Percentiles rank a stretch among this genome's conserved stretches.
phyloP scores from a whole-genome alignment of 306 rosid species.

The Leucaena leucocephala region DNA sequence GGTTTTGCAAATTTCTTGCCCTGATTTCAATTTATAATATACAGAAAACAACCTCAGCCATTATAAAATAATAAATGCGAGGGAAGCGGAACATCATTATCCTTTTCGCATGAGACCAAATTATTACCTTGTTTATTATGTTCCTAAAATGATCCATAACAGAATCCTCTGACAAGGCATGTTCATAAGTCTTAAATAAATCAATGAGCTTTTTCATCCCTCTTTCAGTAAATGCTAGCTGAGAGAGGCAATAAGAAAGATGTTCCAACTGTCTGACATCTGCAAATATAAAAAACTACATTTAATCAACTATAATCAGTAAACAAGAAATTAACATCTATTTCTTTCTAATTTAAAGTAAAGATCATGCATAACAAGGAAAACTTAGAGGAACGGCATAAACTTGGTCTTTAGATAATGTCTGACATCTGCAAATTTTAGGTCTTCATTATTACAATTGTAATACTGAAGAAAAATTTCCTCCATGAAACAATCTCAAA shows the following conservation, averaged over 20 bases:
- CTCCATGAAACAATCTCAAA: constrained; percentile 18
- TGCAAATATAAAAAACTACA: constrained; percentile 43
- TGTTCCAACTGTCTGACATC: constrained; percentile 81
- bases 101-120: constrained; percentile 29
- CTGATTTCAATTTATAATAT: constrained; percentile 46
- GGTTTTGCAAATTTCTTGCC: constrained; percentile 89
- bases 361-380: constrained; percentile 8
- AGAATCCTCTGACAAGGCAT: constrained; percentile 76
- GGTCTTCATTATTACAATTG: not conserved
- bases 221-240: constrained; percentile 88
- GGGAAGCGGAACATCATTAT: constrained; percentile 37
- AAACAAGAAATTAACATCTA: constrained; percentile 1
- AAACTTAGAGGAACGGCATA: not conserved
- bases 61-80: constrained; percentile 22
- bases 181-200: constrained; percentile 81
- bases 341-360: constrained; percentile 5
- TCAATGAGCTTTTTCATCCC: constrained; percentile 92
- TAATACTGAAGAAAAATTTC: not conserved
- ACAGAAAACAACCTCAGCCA: constrained; percentile 21
- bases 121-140: constrained; percentile 80
- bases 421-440: too few relatives aligned
- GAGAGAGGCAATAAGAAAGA: constrained; percentile 94
- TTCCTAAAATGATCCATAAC: constrained; percentile 78
- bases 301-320: constrained; percentile 25
- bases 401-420: too few relatives aligned